Evolutionary conservation across 441 rosid genomes (phyloP), one percentile per base, ranked within the genome.

Genomic region (Adansonia madagascariensis): DNA sequence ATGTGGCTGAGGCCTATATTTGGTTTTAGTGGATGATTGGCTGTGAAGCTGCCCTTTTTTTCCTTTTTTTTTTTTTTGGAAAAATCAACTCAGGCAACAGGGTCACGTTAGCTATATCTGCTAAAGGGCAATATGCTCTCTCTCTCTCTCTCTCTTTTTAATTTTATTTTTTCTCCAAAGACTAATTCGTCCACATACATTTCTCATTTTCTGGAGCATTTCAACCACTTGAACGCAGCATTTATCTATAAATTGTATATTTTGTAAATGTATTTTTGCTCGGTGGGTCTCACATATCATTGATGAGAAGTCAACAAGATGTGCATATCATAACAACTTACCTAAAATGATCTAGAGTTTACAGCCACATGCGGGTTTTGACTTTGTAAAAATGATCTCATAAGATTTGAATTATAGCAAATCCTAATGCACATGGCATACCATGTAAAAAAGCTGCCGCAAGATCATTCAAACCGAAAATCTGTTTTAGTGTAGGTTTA

Each of bases 381-480:
- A 80, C 80, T 68, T 69, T 57, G 31, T 4, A 12, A 55, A 55
- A 14, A 31, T 27, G 6, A 71, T 46, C 67, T 46, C 43, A 49
- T 31, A 66, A 73, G 47, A 46, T 46, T 6, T 12, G 31, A 12
- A 20, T 57, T 57, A 53, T 49, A 41, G 75, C 60, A 67, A 81
- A 79, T 73, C 73, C 71, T 17, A 47, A 50, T 49, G 83, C 87
- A 85, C 85, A 82, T 82, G 82, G 78, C 74, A 64, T 27, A 55
- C 43, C 84, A 76, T 52, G 49, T 43, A 31, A 35, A 63, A 78
- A 82, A 82, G 80, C 84, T 80, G 81, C 79, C 43, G 17, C 64
- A 22, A 69, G 20, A 69, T 76, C 78, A 71, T 46, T 39, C 60
- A 66, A 50, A 44, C 22, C 59, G 4, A 24, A 57, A 69, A 8